Evolutionary conservation across 345 rosid genomes (phyloP), one percentile per base, ranked within the genome.

Genomic region (Corymbia maculata): DNA sequence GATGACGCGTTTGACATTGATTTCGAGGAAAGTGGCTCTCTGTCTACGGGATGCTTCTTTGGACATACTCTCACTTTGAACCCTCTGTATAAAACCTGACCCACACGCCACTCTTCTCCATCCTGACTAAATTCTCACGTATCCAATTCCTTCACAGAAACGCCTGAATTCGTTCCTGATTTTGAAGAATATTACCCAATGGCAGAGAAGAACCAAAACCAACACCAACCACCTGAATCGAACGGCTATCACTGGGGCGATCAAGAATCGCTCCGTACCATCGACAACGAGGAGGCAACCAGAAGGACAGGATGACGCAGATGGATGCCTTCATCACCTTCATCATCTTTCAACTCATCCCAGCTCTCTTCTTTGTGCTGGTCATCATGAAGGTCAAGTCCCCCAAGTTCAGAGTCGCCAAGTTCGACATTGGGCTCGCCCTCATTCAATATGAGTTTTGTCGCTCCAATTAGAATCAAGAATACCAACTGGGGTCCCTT

Each of bases 401-500:
- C 22, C 92, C 92, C 53, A 90, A 90, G 84, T 90, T 89, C 68
- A 88, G 90, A 14, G 28, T 89, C 7, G 70, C 51, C 44, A 47
- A 84, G 17, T 79, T 85, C 49, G 45, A 36, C 30, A 8, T 64
- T 1, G 68, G 52, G 61, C 51, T 49, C 87, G 22, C 47, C 89
- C 32, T 87, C 89, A 10, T 89, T 89, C 51, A 26, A 51, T 16
- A 45, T 52, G 70, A 30, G 24, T 36, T 52, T 87, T 8, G 70
- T 84, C 55, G 79, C 87, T 30, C 86, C 88, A 36, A 36, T 89
- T 51, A 44, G 59, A 50, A 19, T 89, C 75, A 89, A 85, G 89
- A 89, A 89, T 85, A 57, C 86, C 55, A 89, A 89, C 80, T 88
- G 86, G 82, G 90, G 90, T 22, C 88, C 85, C 68, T 88, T 64